These are phyloP conservation scores for Anthoceros angustus DNA, from an alignment of 225 moss, liverwort and hornwort species.

Conservation along the genomic window DNA sequence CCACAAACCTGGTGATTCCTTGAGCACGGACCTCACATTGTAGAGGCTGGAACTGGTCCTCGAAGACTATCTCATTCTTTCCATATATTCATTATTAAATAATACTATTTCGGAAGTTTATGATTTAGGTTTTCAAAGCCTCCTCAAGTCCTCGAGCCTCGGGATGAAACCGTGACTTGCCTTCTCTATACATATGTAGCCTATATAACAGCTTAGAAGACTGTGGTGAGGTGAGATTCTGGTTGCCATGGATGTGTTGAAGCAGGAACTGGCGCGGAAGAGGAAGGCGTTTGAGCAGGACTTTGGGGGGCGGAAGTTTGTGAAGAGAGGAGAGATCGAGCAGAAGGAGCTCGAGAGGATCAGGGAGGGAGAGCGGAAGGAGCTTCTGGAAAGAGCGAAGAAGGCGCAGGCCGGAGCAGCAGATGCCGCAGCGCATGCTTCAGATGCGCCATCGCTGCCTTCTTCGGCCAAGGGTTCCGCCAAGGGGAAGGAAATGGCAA, in stretches of 20 bases:
- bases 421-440: background rate
- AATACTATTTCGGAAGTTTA: too few species aligned
- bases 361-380: constrained; percentile 35
- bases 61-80: too few species aligned
- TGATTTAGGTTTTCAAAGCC: too few species aligned
- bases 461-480: constrained; percentile 27
- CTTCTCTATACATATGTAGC: too few species aligned
- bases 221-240: too few species aligned
- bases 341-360: constrained; percentile 53
- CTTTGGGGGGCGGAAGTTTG: constrained; percentile 76
- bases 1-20: too few species aligned
- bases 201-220: too few species aligned
- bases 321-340: constrained; percentile 71
- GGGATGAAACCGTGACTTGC: too few species aligned
- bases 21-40: too few species aligned
- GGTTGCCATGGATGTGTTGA: constrained; percentile 68
- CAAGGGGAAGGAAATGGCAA: constrained; percentile 40
- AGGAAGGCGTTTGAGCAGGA: constrained; percentile 58
- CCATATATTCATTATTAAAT: too few species aligned
- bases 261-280: constrained; percentile 78
- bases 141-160: too few species aligned
- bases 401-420: constrained; percentile 7
- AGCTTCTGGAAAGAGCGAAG: constrained; percentile 38
- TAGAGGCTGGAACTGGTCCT: too few species aligned
- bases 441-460: constrained; percentile 18